Percentiles rank a stretch among this genome's conserved stretches.
These are phyloP conservation scores for Salix viminalis DNA, from an alignment of 345 rosid species.

Conservation along the genomic window DNA sequence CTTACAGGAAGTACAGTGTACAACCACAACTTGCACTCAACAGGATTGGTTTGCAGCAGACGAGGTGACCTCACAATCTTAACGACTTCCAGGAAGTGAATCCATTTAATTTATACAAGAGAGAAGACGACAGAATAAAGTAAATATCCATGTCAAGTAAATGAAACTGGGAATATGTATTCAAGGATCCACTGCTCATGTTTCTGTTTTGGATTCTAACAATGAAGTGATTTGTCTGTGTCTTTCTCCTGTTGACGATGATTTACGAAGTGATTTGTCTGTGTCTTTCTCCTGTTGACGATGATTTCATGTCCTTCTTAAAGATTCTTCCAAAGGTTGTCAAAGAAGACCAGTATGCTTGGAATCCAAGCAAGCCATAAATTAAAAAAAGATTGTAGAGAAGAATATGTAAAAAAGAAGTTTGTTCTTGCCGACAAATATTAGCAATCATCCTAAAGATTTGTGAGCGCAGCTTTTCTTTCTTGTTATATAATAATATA, in stretches of 20 bases:
- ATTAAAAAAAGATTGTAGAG: not conserved
- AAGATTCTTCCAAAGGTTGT: not conserved
- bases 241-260: not conserved
- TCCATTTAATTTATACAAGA: not conserved
- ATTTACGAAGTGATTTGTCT: not conserved
- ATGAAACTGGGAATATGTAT: not conserved
- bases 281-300: not conserved
- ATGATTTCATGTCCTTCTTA: not conserved
- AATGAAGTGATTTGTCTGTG: not conserved
- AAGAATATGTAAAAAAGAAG: not conserved
- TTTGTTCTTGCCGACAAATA: not conserved
- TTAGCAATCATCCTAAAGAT: too few species aligned
- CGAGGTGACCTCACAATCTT: not conserved
- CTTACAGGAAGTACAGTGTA: not conserved
- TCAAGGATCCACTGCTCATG: too few species aligned
- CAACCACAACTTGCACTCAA: not conserved
- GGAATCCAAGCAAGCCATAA: not conserved
- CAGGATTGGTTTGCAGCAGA: not conserved
- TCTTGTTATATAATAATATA: too few species aligned
- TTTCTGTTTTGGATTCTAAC: not conserved
- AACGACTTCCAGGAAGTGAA: not conserved
- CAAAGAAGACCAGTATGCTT: not conserved
- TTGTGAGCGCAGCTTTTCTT: not conserved
- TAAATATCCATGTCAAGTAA: not conserved
- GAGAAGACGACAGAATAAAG: not conserved